These are phyloP conservation scores for Colletotrichum musicola DNA, from an alignment of 2,329 filamentous ascomycete species.

Conservation along the genomic window DNA sequence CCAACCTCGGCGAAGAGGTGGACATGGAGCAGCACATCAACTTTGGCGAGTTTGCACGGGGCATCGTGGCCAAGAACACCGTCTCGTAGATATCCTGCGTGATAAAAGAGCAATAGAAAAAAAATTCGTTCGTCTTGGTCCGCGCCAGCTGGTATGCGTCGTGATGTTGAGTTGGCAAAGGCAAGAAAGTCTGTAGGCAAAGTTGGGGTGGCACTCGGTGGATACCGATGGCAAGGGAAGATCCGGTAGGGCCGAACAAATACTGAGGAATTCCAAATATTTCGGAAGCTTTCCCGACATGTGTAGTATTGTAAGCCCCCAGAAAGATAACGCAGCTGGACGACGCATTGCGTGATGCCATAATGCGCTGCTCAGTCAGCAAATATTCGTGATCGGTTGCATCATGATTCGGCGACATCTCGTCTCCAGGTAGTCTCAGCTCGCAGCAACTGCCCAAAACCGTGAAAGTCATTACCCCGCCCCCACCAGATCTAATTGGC, in stretches of 20 bases:
- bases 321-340: background rate
- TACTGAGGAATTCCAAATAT: slow-evolving; percentile 14
- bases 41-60: slow-evolving; percentile 81
- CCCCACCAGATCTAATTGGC: slow-evolving; percentile 32
- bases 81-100: slow-evolving; percentile 48
- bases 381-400: slow-evolving; percentile 26
- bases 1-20: slow-evolving; percentile 85
- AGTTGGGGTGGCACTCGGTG: background rate
- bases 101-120: too few relatives aligned
- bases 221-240: background rate
- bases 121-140: too few relatives aligned
- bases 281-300: background rate
- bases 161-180: too few relatives aligned
- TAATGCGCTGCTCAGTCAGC: slow-evolving; percentile 30
- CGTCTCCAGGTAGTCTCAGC: background rate
- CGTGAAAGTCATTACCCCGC: slow-evolving; percentile 24
- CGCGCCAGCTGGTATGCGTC: too few relatives aligned
- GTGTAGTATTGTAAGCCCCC: background rate
- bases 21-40: slow-evolving; percentile 75
- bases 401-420: slow-evolving; percentile 25
- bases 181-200: too few relatives aligned
- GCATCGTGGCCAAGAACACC: slow-evolving; percentile 71
- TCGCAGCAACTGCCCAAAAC: background rate
- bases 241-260: background rate
- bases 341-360: slow-evolving; percentile 19